Base-by-base conservation (phyloP, 176 grass and related monocot genomes). In the Oryza longistaminata region DNA sequence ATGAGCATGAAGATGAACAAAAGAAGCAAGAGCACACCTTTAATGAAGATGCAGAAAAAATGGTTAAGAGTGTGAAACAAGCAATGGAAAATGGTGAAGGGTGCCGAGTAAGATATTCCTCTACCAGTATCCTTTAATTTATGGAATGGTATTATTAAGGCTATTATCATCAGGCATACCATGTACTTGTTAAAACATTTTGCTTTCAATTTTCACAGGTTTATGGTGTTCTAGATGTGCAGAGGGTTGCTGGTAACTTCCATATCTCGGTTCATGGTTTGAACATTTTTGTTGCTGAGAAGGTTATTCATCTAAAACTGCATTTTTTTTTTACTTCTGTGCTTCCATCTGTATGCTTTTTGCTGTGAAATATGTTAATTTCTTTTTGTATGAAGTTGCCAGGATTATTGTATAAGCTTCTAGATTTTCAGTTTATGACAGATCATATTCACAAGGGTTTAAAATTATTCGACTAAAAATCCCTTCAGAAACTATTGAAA, bases 241-340 rank as follows among this genome's bases (percentile, higher is more conserved):
- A 99, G 87, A 94, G 93, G 87, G 96, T 99, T 79, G 96, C 96
- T 82, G 96, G 96, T 31, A 99, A 99, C 92, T 99, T 99, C 73
- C 96, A 99, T 86, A 92, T 99, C 14, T 99, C 96, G 10, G 91
- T 99, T 81, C 96, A 99, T 91, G 96, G 96, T 33, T 92, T 99
- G 79, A 99, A 96, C 87, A 91, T 96, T 81, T 96, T 96, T 94
- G 93, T 94, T 89, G 96, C 96, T 86, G 92, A 99, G 78, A 92
- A 94, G 96, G 96, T 96, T 91, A 90, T 79, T 83, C 85, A 75
- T 86, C 60, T 73, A 78, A 79, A 87, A 85, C 73, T 77, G 43
- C 31, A 34, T 66, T 81, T 81, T 72, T n/a, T 15, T 42, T 49
- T 75, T 46, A 25, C 33, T 15, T 7, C 0, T 70, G 9, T 45